Base-by-base conservation (phyloP, 331 rosid genomes). In the Acacia concinna region DNA sequence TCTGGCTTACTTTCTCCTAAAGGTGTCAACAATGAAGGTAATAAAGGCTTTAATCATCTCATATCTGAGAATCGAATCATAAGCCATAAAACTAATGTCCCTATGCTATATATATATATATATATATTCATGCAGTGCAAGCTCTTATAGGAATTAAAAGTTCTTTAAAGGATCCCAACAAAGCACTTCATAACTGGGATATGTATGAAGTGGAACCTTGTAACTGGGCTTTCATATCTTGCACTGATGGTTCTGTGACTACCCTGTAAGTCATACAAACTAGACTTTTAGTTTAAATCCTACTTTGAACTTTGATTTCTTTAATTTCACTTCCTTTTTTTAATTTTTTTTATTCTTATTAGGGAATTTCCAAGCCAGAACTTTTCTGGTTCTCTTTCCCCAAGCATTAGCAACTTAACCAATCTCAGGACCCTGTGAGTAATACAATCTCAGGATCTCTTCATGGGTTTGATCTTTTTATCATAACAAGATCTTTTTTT, bases 1-100 rank as follows among this genome's bases (percentile, higher is more conserved):
- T 23, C 71, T 85, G 89, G 51, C 41, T 77, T 86, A 81, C 95
- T 96, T 80, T 85, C 98, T 78, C 70, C 97, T 40, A 83, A 89
- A 84, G 99, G 99, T 76, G 90, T 93, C 82, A 96, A 96, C 86
- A 84, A 40, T 79, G 99, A 96, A 96, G 99, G 99, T 96, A 80
- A 38, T n/a, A 7, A 38, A 32, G 56, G 67, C n/a, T 46, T 8
- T 1, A 38, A 2, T 21, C 79, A 20, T 41, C 52, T 77, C 46
- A 30, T 64, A 43, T 79, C 34, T 71, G 64, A 40, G 32, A 40
- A 75, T 25, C 18, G 20, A 14, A 62, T 6, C 5, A 62, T 62
- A 31, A 62, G 6, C 37, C 21, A 31, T 62, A 62, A 62, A 15
- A 62, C 30, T 66, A 21, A 66, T 21, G 18, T n/a, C 27, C 31